phyloP scores from a whole-genome alignment of 169 alveolate genomes.

The Theileria orientalis region DNA sequence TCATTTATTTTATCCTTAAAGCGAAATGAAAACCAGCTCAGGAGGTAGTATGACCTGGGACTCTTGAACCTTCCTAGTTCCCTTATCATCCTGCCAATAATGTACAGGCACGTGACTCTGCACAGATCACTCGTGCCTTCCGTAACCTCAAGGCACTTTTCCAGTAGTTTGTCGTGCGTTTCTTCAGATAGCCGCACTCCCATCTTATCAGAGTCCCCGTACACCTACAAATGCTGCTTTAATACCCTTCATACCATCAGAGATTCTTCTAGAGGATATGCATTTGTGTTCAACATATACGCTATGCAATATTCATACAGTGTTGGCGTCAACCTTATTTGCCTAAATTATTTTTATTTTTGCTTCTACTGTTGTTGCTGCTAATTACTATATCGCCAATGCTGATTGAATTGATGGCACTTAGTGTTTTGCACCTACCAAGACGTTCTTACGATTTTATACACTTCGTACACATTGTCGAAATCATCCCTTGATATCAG shows the following conservation, averaged over 20 bases:
- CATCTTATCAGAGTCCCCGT: conserved; percentile 45
- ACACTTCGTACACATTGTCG: conserved; percentile 19
- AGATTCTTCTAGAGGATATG: conserved; percentile 49
- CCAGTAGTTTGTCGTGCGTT: conserved; percentile 23
- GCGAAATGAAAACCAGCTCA: neutral
- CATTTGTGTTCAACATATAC: conserved; percentile 20
- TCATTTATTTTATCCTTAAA: neutral
- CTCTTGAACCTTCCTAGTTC: neutral
- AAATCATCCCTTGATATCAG: conserved; percentile 33
- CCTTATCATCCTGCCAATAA: conserved; percentile 1
- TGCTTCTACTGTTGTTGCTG: too few relatives aligned
- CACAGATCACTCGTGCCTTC: neutral
- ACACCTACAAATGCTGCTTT: conserved; percentile 17
- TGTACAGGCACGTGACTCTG: neutral
- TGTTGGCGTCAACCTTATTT: neutral
- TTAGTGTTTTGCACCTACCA: conserved; percentile 14
- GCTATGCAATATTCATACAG: conserved; percentile 34
- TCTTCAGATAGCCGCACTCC: conserved; percentile 27
- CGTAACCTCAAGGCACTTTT: neutral
- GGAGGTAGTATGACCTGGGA: neutral
- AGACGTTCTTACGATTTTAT: conserved; percentile 31
- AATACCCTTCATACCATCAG: conserved; percentile 33
- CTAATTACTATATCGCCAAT: too few relatives aligned
- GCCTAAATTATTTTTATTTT: too few relatives aligned
- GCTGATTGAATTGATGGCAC: too few relatives aligned